Conservation (phyloP, 2,329 filamentous ascomycete genomes). For the Pseudocercospora pini-densiflorae region DNA sequence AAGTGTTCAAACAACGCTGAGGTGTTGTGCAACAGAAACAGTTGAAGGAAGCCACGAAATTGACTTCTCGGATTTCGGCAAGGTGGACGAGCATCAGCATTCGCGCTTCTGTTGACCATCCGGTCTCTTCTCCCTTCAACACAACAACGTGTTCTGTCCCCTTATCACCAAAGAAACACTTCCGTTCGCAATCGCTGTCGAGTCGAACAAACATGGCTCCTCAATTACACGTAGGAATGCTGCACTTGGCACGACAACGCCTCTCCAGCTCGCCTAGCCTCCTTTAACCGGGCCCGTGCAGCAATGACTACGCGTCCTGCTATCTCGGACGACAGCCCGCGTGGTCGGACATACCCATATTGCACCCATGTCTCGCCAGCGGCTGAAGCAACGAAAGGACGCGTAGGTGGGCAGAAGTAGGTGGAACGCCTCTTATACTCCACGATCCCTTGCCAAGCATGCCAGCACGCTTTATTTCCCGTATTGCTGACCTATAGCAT, state of each 20-base stretch:
- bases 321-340: slow-evolving; percentile 3
- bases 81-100: not conserved
- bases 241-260: not conserved
- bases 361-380: not conserved
- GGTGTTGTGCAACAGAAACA: not conserved
- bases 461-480: not conserved
- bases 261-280: not conserved
- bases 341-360: not conserved
- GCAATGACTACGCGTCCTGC: slow-evolving; percentile 6
- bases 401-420: not conserved
- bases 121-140: not conserved
- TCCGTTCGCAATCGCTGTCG: not conserved
- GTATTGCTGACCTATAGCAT: slow-evolving; percentile 3
- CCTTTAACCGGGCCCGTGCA: slow-evolving; percentile 5
- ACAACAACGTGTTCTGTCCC: not conserved
- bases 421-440: slow-evolving; percentile 2
- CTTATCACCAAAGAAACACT: too few relatives aligned
- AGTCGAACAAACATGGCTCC: not conserved
- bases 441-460: slow-evolving; percentile 3
- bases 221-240: not conserved
- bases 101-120: not conserved
- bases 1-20: not conserved
- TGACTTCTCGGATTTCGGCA: not conserved
- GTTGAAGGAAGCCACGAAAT: not conserved
- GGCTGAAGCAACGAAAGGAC: slow-evolving; percentile 1